Evolutionary conservation across 805 yeast genomes (phyloP), one percentile per base, ranked within the genome.

Genomic region (Candida montana): DNA sequence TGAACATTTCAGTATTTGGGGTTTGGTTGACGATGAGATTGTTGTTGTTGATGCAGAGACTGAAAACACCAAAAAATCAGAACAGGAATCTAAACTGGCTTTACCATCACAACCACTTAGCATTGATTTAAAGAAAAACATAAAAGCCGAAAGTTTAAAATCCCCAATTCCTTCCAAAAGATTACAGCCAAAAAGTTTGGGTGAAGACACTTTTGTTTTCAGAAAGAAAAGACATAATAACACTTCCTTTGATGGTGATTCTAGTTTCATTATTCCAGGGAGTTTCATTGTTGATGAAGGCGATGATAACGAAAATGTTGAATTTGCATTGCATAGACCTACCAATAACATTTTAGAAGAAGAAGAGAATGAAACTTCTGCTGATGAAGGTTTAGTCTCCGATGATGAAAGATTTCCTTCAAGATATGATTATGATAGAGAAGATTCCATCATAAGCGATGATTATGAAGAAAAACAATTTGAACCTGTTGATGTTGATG

Each of bases 1-100:
- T 8, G 79, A 83, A 51, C 99, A 93, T 65, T 93, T 93, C 55
- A 88, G 96, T 65, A 77, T 85, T 6, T 93, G 97, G 96, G 98
- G 98, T 7, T 63, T 93, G 30, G 72, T 82, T 15, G 84, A 80
- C 49, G 87, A 81, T 20, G 79, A 72, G 18, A 78, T 72, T 31
- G 80, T 68, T 12, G 75, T 73, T 30, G 69, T 76, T 32, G 88
- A 79, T 48, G 70, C 67, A 10, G 73, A 71, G 20, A 62, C 70
- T 18, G 58, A 57, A 48, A 44, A 42, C n/a, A 61, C 18, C 42
- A 27, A 43, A 48, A 34, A 54, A 28, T 51, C 29, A 42, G 51
- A 42, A 50, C 53, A 39, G 53, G 47, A 45, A 43, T 33, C 10
- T 45, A 49, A 6, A n/a, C n/a, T n/a, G n/a, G n/a, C n/a, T n/a